These are phyloP conservation scores for Bonia amplexicaulis DNA, from an alignment of 176 grass and related monocot species.

Conservation along the genomic window DNA sequence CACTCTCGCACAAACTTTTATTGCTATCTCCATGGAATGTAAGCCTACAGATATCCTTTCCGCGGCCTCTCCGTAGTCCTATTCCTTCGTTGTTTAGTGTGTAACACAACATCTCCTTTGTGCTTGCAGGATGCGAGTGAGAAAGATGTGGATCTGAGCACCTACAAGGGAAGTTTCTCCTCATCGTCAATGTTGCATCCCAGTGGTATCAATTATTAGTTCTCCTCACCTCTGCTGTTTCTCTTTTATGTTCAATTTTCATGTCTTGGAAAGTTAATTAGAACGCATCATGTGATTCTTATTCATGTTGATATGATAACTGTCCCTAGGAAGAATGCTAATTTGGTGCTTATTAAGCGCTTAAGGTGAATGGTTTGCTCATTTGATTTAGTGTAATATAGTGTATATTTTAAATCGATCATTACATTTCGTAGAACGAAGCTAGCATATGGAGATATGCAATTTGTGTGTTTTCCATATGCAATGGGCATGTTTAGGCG, in stretches of 20 bases:
- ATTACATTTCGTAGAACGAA: not conserved
- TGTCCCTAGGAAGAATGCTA: not conserved
- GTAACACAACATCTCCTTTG: not conserved
- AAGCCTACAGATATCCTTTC: too few species aligned
- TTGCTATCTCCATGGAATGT: too few species aligned
- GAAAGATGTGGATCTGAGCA: conserved; percentile 53
- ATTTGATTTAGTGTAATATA: not conserved
- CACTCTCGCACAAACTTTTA: too few species aligned
- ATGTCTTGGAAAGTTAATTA: not conserved
- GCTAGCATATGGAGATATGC: not conserved
- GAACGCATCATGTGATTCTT: too few species aligned
- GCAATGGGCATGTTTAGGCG: too few species aligned
- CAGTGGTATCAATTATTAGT: conserved; percentile 47
- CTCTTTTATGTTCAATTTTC: not conserved
- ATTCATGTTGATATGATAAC: not conserved
- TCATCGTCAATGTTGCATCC: conserved; percentile 89
- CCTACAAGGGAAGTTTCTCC: conserved; percentile 71
- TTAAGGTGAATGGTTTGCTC: not conserved
- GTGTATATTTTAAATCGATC: not conserved
- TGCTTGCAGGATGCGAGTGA: conserved; percentile 53
- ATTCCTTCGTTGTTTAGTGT: too few species aligned
- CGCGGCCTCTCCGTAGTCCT: too few species aligned
- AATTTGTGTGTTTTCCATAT: not conserved
- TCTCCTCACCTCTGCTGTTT: not conserved
- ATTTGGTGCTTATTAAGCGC: not conserved